Base-by-base conservation (phyloP, 805 yeast species). In the Millerozyma miso region DNA sequence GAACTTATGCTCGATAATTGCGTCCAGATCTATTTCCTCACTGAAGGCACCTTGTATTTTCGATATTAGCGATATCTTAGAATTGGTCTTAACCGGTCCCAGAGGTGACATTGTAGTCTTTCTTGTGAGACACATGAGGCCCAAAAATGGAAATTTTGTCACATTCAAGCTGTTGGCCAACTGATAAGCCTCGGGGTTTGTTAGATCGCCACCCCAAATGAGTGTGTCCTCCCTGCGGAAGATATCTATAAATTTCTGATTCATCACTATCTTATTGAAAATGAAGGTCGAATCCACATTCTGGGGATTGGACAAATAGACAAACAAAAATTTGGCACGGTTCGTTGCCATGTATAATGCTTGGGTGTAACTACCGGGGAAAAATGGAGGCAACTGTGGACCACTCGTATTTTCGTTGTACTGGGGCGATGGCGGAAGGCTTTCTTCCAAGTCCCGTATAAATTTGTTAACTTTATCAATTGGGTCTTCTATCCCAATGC, bases 151-250 rank as follows among this genome's bases (percentile, higher is more conserved):
- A 54, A 83, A 81, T 49, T 78, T 76, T 16, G 88, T 75, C 33
- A 83, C 83, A 44, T 78, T 76, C 46, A 90, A 74, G 32, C 83
- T 80, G 55, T 85, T 82, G 0, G 95, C 85, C 13, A 88, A 81
- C 53, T 88, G 95, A 55, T 79, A 81, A 1, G 91, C 87, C 60
- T 91, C 98, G 16, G 89, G 79, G 43, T 81, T 80, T n/a, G 77
- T 74, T 18, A 85, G 77, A 56, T 87, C 83, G 6, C 97, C 96
- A 34, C 90, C 95, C 98, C 98, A 91, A 1, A 87, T 63, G 3
- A 87, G 50, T 2, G 83, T 58, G 36, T 85, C 74, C 5, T 50
- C 41, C 80, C 55, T 52, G 73, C 68, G 31, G 37, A 67, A 67
- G 2, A 66, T 41, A 3, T 68, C 60, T 12, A 77, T 63, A 41